Percentiles rank a stretch among this genome's conserved stretches.
Conservation (phyloP, 1,284 basidiomycete genomes). For the Apiotrichum siamense region DNA sequence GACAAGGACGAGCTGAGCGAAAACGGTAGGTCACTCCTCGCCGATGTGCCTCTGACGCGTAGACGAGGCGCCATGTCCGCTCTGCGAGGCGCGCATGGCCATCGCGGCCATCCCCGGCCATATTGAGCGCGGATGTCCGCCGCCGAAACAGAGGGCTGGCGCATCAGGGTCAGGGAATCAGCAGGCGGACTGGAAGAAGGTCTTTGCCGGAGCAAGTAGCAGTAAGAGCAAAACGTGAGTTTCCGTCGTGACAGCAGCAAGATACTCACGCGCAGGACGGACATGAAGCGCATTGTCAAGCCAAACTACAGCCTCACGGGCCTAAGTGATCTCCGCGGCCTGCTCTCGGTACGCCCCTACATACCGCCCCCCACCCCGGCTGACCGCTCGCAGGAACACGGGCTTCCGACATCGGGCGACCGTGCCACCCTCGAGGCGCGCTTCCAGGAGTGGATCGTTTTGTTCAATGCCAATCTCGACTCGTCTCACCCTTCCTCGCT, state of each 20-base stretch:
- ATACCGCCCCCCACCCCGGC: background rate
- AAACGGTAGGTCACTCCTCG: slow-evolving; percentile 23
- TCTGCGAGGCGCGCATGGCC: slow-evolving; percentile 33
- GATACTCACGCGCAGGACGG: slow-evolving; percentile 15
- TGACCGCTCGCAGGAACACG: slow-evolving; percentile 30
- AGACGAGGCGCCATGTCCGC: slow-evolving; percentile 41
- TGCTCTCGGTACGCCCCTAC: slow-evolving; percentile 27
- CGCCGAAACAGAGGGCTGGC: slow-evolving; percentile 20
- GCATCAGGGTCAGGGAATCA: slow-evolving; percentile 25
- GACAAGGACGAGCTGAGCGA: slow-evolving; percentile 29
- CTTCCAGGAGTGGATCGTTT: slow-evolving; percentile 44
- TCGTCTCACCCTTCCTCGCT: slow-evolving; percentile 39
- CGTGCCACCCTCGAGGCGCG: slow-evolving; percentile 29
- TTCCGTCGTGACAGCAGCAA: slow-evolving; percentile 5
- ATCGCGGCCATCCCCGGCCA: slow-evolving; percentile 38
- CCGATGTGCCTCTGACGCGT: slow-evolving; percentile 3
- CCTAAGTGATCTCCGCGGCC: slow-evolving; percentile 32
- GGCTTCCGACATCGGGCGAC: slow-evolving; percentile 38
- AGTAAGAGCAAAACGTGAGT: slow-evolving; percentile 19
- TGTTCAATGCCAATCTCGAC: slow-evolving; percentile 47
- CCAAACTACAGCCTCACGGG: slow-evolving; percentile 43
- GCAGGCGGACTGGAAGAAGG: slow-evolving; percentile 43
- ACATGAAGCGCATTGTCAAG: slow-evolving; percentile 40
- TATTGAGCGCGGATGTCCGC: slow-evolving; percentile 43
- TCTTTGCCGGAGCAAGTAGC: slow-evolving; percentile 35